These are phyloP conservation scores for Trypanosoma scelopori DNA, from an alignment of 208 protist species.

Conservation along the genomic window DNA sequence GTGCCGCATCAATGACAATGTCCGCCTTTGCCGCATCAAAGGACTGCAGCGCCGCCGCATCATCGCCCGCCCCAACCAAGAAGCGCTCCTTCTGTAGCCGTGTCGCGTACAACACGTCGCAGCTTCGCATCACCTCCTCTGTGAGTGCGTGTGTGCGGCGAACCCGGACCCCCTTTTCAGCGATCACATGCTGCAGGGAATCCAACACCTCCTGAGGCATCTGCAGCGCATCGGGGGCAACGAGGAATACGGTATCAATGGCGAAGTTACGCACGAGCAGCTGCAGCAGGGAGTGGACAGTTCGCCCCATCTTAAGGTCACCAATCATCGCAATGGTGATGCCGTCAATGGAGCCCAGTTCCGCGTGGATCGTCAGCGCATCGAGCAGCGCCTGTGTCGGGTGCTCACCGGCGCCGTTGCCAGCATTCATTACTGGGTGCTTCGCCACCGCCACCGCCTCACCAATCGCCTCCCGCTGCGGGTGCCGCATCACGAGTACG, in stretches of 20 bases:
- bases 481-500: conserved; percentile 96
- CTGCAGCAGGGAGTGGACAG: conserved; percentile 94
- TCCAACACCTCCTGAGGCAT: conserved; percentile 91
- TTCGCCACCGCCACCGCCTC: conserved; percentile 53
- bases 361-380: conserved; percentile 95
- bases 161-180: conserved; percentile 44
- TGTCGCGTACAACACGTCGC: conserved; percentile 97
- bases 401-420: conserved; percentile 97
- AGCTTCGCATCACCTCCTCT: conserved; percentile 68
- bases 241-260: conserved; percentile 84
- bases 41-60: conserved; percentile 58
- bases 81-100: conserved; percentile 98
- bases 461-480: conserved; percentile 80
- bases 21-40: conserved; percentile 87
- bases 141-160: conserved; percentile 27
- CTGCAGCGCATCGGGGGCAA: conserved; percentile 83
- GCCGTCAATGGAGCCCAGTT: conserved; percentile 90
- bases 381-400: conserved; percentile 98
- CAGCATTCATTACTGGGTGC: conserved; percentile 95
- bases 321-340: conserved; percentile 95
- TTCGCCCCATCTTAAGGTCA: conserved; percentile 98
- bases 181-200: conserved; percentile 43
- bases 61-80: conserved; percentile 33
- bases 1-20: conserved; percentile 71
- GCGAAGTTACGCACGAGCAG: conserved; percentile 90